Conservation (phyloP, 73 alveolate species). For the Paraurostyla sp. region DNA sequence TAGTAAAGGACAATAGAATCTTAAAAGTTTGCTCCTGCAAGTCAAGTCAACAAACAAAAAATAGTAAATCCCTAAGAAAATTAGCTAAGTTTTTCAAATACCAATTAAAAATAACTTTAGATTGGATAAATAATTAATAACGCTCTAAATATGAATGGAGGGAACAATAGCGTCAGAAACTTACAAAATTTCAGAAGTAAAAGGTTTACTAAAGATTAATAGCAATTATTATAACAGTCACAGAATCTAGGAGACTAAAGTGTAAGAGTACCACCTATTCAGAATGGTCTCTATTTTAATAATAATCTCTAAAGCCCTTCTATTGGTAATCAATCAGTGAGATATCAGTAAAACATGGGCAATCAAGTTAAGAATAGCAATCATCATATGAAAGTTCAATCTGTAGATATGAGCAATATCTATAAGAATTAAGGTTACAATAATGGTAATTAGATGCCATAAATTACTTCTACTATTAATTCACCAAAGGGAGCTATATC, state of each 20-base stretch:
- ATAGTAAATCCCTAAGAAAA: not conserved
- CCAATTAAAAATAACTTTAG: not conserved
- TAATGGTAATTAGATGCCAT: not conserved
- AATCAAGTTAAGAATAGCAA: not conserved
- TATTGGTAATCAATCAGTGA: not conserved
- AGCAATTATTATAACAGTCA: not conserved
- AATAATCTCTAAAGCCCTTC: not conserved
- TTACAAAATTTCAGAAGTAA: conserved; percentile 5
- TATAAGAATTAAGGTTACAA: not conserved
- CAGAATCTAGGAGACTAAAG: not conserved
- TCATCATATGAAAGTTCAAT: conserved; percentile 17
- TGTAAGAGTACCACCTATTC: conserved; percentile 39
- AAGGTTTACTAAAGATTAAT: not conserved
- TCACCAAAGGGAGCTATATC: conserved; percentile 28
- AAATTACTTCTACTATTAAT: conserved; percentile 7
- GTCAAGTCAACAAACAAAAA: not conserved
- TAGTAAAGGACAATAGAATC: not conserved
- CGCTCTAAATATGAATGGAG: not conserved
- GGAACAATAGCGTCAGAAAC: conserved; percentile 4
- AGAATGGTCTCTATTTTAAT: conserved; percentile 13
- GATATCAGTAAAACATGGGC: not conserved
- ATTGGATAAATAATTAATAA: not conserved
- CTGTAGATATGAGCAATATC: conserved; percentile 10
- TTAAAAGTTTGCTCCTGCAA: not conserved
- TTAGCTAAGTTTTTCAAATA: not conserved